These are phyloP conservation scores for Solanum okadae DNA, from an alignment of 257 asterid genomes.

Conservation along the genomic window DNA sequence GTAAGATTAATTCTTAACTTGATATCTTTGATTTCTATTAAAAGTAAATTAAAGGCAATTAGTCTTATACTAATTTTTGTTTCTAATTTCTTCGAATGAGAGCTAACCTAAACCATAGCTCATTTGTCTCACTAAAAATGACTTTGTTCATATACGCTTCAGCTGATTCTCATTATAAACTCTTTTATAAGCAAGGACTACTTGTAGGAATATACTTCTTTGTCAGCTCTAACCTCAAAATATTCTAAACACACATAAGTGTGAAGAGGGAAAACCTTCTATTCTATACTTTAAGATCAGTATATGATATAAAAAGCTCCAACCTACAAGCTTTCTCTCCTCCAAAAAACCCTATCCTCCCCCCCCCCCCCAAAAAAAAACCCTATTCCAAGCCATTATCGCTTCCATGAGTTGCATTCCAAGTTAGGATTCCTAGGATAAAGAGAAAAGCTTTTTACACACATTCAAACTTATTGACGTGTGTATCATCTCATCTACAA, in stretches of 20 bases:
- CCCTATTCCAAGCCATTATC: not conserved
- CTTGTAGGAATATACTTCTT: not conserved
- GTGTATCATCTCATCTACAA: not conserved
- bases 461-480: not conserved
- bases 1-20: not conserved
- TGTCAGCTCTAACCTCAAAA: not conserved
- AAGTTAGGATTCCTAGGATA: not conserved
- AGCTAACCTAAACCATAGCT: not conserved
- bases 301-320: not conserved
- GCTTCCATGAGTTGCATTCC: not conserved
- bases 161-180: not conserved
- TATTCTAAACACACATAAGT: not conserved
- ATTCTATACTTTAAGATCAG: not conserved
- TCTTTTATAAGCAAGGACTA: not conserved
- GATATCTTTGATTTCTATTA: not conserved
- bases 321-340: not conserved
- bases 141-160: not conserved
- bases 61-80: not conserved
- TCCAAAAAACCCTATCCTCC: not conserved
- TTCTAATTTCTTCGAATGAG: not conserved
- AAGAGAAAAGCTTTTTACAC: not conserved
- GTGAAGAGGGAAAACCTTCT: not conserved
- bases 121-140: not conserved
- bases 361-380: too few species aligned
- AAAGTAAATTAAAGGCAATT: not conserved